Evolutionary conservation across 2,329 filamentous ascomycete species (phyloP), one percentile per base, ranked within the genome.

Genomic region (Coniochaeta ligniaria): DNA sequence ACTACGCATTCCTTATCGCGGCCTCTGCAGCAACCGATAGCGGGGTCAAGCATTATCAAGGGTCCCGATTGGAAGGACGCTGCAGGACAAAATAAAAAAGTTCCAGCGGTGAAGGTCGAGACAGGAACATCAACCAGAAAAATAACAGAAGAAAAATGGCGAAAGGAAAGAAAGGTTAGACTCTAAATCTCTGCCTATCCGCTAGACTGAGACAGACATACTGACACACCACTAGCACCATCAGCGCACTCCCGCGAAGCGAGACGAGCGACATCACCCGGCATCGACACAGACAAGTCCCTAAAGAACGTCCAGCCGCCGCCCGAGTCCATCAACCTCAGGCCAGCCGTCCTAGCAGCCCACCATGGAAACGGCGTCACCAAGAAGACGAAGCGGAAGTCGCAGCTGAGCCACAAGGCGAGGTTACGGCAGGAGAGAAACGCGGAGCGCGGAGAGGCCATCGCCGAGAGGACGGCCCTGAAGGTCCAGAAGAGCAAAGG

Each of bases 241-340:
- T 90, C 89, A 5, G 74, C 85, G 61, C 89, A 88, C 76, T 93
- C 90, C 59, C 88, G 90, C 65, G 89, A 88, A 61, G 88, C 89
- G 45, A 84, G 89, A 69, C 86, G 90, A 65, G 89, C 86, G 55
- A 84, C 85, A 17, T 89, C 88, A 4, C 87, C 89, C 28, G 80
- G 85, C 68, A 86, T 91, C 73, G 76, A 90, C 74, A 83, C 84
- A 50, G 87, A 91, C 79, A 90, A 90, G 74, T 89, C 87, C 7
- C 78, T 90, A 24, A 89, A 88, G 70, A 76, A 84, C 41, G 74
- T 82, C 61, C 76, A 80, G 62, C 77, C 80, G 12, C 83, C 85
- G 1, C 64, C 73, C 22, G 75, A 80, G 52, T 75, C 78, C 8
- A 71, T 75, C 61, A 75, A 81, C 63, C 71, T 77, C 62, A 83